Evolutionary conservation across 2,329 filamentous ascomycete genomes (phyloP).

Genomic region (Colletotrichum plurivorum): DNA sequence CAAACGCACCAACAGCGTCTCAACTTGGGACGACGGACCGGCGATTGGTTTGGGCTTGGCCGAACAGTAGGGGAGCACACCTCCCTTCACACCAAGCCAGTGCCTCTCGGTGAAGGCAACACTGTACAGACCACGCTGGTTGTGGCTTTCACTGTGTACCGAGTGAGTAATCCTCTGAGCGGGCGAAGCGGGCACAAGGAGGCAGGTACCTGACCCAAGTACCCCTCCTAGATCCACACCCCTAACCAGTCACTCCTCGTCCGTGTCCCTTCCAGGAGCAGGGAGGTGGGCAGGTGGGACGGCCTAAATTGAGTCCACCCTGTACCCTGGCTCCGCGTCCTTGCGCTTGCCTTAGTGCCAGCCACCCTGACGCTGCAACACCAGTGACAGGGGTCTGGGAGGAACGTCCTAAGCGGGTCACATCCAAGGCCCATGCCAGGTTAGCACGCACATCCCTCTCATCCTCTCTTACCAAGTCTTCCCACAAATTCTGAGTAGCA

Average conservation of each 20-base stretch:
- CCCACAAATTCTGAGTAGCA: slow-evolving; percentile 32
- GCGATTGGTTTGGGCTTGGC: slow-evolving; percentile 19
- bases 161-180: slow-evolving; percentile 31
- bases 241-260: background rate
- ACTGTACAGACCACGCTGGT: slow-evolving; percentile 7
- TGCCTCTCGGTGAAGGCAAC: background rate
- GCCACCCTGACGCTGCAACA: slow-evolving; percentile 7
- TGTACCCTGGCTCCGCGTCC: slow-evolving; percentile 2
- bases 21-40: slow-evolving; percentile 13
- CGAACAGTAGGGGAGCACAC: background rate
- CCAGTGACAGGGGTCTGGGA: slow-evolving; percentile 14
- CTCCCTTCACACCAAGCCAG: background rate
- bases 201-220: slow-evolving; percentile 3
- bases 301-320: slow-evolving; percentile 21
- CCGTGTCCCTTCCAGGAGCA: slow-evolving; percentile 6
- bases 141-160: background rate
- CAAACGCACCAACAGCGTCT: slow-evolving; percentile 26
- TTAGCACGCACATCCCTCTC: too few species aligned
- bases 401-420: background rate
- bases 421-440: background rate
- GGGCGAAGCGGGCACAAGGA: too few species aligned
- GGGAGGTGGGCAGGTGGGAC: background rate
- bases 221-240: background rate
- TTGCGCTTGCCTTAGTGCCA: slow-evolving; percentile 5
- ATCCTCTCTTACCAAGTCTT: slow-evolving; percentile 10